phyloP scores from a whole-genome alignment of 78 protist species.

The Polysphondylium violaceum region DNA sequence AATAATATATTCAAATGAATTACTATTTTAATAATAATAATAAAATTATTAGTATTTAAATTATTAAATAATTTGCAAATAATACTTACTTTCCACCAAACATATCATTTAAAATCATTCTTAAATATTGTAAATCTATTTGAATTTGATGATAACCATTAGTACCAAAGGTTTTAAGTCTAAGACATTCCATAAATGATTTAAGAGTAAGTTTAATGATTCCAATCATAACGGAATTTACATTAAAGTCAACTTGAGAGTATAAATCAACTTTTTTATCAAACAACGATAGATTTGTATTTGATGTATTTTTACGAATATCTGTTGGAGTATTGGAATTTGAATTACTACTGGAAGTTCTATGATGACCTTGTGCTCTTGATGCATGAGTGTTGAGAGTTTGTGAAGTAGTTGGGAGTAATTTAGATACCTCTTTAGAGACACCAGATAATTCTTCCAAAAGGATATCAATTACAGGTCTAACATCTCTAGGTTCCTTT shows the following conservation, averaged over 20 bases:
- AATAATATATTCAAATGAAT: slow-evolving; percentile 32
- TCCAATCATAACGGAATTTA: slow-evolving; percentile 19
- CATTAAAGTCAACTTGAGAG: slow-evolving; percentile 32
- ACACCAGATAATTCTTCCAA: slow-evolving; percentile 20
- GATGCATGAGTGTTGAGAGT: slow-evolving; percentile 14
- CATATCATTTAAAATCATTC: slow-evolving; percentile 27
- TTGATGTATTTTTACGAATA: slow-evolving; percentile 10
- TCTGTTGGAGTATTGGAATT: not conserved
- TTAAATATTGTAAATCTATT: slow-evolving; percentile 47
- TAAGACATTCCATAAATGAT: slow-evolving; percentile 48
- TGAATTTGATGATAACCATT: slow-evolving; percentile 73
- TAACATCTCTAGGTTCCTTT: slow-evolving; percentile 72
- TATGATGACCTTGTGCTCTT: not conserved
- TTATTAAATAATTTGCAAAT: not conserved
- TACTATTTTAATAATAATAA: slow-evolving; percentile 6
- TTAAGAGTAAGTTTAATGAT: slow-evolving; percentile 32
- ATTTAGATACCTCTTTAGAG: slow-evolving; percentile 13
- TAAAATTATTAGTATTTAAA: not conserved
- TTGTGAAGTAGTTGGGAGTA: slow-evolving; percentile 5
- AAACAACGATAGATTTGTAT: slow-evolving; percentile 1
- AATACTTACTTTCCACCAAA: slow-evolving; percentile 30
- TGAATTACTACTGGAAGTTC: not conserved
- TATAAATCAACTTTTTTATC: slow-evolving; percentile 46
- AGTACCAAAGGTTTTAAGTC: slow-evolving; percentile 68
- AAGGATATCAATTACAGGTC: slow-evolving; percentile 41